These are phyloP conservation scores for Lasiodiplodia theobromae DNA, from an alignment of 2,329 filamentous ascomycete species.

Conservation along the genomic window DNA sequence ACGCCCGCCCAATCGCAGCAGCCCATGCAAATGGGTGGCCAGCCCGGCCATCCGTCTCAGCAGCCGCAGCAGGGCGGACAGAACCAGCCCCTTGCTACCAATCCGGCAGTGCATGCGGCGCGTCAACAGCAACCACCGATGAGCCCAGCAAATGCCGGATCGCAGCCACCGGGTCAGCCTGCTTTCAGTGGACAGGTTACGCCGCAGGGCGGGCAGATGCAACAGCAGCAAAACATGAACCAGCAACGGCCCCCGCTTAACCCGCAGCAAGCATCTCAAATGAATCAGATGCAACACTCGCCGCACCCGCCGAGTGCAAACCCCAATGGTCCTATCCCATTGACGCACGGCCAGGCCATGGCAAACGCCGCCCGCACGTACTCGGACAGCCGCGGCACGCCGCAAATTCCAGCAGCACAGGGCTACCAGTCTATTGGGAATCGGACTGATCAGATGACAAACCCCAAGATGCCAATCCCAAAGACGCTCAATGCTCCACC, in stretches of 20 bases:
- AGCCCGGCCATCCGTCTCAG: slow-evolving; percentile 33
- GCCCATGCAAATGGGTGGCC: slow-evolving; percentile 33
- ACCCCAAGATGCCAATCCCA: slow-evolving; percentile 79
- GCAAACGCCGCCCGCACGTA: slow-evolving; percentile 50
- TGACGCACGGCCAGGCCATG: slow-evolving; percentile 55
- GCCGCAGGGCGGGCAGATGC: slow-evolving; percentile 9
- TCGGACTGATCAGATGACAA: slow-evolving; percentile 51
- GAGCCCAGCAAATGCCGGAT: slow-evolving; percentile 30
- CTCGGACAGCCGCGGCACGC: slow-evolving; percentile 42
- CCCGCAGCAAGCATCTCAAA: slow-evolving; percentile 29
- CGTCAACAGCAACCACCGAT: slow-evolving; percentile 24
- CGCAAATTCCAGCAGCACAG: slow-evolving; percentile 39
- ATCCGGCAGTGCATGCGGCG: slow-evolving; percentile 25
- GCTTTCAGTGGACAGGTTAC: slow-evolving; percentile 21
- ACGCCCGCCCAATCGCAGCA: slow-evolving; percentile 33
- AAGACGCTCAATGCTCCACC: slow-evolving; percentile 77
- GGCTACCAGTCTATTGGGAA: slow-evolving; percentile 44
- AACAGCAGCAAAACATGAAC: slow-evolving; percentile 19
- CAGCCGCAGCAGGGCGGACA: slow-evolving; percentile 37
- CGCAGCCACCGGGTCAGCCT: slow-evolving; percentile 37
- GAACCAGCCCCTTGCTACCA: slow-evolving; percentile 29
- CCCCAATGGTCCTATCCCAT: slow-evolving; percentile 41
- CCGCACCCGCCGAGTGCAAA: slow-evolving; percentile 47
- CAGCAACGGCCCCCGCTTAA: slow-evolving; percentile 30
- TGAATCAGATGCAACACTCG: slow-evolving; percentile 42